Percentiles rank a stretch among this genome's conserved stretches.
Evolutionary conservation across 305 asterid species (phyloP).

Genomic region (Rubia tinctorum): DNA sequence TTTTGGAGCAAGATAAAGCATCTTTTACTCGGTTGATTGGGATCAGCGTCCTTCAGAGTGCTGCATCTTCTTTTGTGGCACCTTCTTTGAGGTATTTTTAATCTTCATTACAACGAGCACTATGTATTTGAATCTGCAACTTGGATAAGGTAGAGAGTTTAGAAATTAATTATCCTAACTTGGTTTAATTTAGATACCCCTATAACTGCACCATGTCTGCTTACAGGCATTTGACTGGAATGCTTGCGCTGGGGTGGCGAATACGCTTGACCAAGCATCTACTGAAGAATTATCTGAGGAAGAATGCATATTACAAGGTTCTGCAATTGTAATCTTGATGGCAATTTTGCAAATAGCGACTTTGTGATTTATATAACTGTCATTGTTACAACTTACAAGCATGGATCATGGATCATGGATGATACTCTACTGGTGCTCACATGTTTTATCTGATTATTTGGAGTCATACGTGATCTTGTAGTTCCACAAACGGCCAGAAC

Average conservation of each 20-base stretch:
- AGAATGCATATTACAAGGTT: slow-evolving; percentile 94
- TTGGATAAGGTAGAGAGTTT: slow-evolving; percentile 3
- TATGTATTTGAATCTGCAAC: background rate
- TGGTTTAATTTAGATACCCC: background rate
- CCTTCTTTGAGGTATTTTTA: slow-evolving; percentile 83
- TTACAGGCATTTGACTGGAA: slow-evolving; percentile 75
- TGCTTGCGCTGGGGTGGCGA: slow-evolving; percentile 99
- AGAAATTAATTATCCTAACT: background rate
- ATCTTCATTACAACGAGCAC: background rate
- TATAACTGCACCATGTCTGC: background rate
- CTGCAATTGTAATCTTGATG: background rate
- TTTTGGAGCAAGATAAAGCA: slow-evolving; percentile 89
- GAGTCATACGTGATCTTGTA: background rate
- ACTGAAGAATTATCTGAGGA: slow-evolving; percentile 72
- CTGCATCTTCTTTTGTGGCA: slow-evolving; percentile 95
- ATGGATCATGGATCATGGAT: too few relatives aligned
- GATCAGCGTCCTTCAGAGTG: slow-evolving; percentile 95
- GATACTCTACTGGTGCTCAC: background rate
- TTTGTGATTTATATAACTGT: background rate
- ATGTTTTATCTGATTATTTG: background rate
- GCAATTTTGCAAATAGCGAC: background rate
- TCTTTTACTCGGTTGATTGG: slow-evolving; percentile 90
- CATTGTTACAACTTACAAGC: background rate
- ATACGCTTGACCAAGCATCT: slow-evolving; percentile 93
- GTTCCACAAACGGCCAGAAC: background rate